Evolutionary conservation across 2,329 filamentous ascomycete genomes (phyloP), one percentile per base, ranked within the genome.

Genomic region (Apiospora arundinis): DNA sequence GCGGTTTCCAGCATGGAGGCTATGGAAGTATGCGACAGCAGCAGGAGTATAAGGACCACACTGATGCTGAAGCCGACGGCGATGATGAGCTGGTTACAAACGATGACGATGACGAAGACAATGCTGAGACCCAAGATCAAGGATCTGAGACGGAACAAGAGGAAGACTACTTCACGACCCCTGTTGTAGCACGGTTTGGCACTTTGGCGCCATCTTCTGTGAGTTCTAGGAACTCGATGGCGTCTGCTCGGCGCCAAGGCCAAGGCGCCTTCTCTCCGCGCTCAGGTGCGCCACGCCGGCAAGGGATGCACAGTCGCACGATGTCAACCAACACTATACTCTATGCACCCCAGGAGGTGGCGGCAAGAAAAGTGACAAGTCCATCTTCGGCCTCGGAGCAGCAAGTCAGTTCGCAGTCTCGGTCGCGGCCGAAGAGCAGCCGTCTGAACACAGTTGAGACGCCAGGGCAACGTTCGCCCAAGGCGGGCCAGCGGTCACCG

Each of bases 31-130:
- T 40, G 80, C 84, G 86, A 75, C 80, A 81, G 74, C 84, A 80
- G 77, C 60, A 87, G 83, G 77, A 84, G 32, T 83, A 85, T 68
- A 87, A 87, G 74, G 87, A 89, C 63, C 91, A 95, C 71, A 95
- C 93, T 0, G 94, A 96, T 77, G 93, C 91, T 8, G 94, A 97
- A 78, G 94, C 92, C 8, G 94, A 97, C 78, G 94, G 94, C 0
- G 95, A 98, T 77, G 95, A 97, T 76, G 95, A 98, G 80, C 85
- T 95, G n/a, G 88, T 93, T 16, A 95, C 93, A 4, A 93, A 95
- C 70, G 93, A 94, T 70, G 92, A 95, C 71, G 90, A 91, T 44
- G 88, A 92, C 56, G 86, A 90, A 68, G 84, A 86, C 21, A 81
- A 78, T 77, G 79, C 82, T 74, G 83, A 87, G 78, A 82, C 72